These are phyloP conservation scores for Ustilago vetiveriae DNA, from an alignment of 1,284 basidiomycete species.

Conservation along the genomic window DNA sequence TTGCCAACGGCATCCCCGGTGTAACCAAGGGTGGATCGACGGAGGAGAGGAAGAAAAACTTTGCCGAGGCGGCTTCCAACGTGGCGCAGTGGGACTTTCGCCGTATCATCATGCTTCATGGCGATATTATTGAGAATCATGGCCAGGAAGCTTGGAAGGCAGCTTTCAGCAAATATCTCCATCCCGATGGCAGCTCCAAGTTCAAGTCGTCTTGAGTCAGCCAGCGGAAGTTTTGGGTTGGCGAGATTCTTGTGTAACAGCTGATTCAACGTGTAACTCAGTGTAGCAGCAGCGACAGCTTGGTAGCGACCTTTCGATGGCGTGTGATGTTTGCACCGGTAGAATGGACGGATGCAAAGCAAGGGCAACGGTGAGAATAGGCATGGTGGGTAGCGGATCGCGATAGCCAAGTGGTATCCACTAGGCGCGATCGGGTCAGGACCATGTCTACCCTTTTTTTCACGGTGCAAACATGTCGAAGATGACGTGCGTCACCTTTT, in stretches of 20 bases:
- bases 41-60: conserved; percentile 46
- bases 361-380: too few relatives aligned
- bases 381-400: too few relatives aligned
- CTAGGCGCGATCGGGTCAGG: too few relatives aligned
- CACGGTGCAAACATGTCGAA: conserved; percentile 1
- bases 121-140: conserved; percentile 82
- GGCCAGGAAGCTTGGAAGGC: conserved; percentile 76
- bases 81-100: conserved; percentile 86
- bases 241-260: too few relatives aligned
- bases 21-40: conserved; percentile 65
- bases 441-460: too few relatives aligned
- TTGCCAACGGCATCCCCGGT: conserved; percentile 34
- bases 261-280: too few relatives aligned
- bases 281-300: too few relatives aligned
- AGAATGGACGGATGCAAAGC: too few relatives aligned
- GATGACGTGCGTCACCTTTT: conserved; percentile 6
- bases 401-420: too few relatives aligned
- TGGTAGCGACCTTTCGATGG: too few relatives aligned
- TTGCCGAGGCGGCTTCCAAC: conserved; percentile 72
- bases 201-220: conserved; percentile 29
- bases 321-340: too few relatives aligned
- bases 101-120: conserved; percentile 90
- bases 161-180: conserved; percentile 50
- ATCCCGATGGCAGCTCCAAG: conserved; percentile 45
- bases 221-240: too few relatives aligned